Evolutionary conservation across 2,329 filamentous ascomycete genomes (phyloP).

Genomic region (Alternaria arbusti): DNA sequence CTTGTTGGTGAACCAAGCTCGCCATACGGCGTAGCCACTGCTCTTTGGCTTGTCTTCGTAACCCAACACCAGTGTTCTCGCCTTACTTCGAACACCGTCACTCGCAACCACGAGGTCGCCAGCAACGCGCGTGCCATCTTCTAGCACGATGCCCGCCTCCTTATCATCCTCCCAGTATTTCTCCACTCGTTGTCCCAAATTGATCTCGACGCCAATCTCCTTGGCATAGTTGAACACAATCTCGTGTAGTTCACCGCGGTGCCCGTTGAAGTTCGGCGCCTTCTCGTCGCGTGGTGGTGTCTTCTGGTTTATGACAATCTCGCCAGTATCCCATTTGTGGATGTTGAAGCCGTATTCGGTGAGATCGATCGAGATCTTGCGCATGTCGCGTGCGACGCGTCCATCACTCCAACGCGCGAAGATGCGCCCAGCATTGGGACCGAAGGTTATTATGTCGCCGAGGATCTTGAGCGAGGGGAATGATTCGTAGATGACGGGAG

Average conservation of each 20-base stretch:
- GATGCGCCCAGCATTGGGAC: conserved; percentile 66
- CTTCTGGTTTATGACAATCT: conserved; percentile 64
- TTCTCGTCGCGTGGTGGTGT: conserved; percentile 54
- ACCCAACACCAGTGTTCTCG: conserved; percentile 59
- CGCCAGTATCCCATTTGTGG: conserved; percentile 65
- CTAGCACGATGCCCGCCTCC: conserved; percentile 59
- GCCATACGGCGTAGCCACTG: conserved; percentile 61
- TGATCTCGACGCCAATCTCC: conserved; percentile 62
- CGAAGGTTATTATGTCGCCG: conserved; percentile 69
- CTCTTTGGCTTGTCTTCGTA: conserved; percentile 61
- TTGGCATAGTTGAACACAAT: conserved; percentile 65
- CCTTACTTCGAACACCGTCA: conserved; percentile 61
- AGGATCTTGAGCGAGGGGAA: conserved; percentile 64
- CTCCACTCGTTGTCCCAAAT: conserved; percentile 59
- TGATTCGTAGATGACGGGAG: conserved; percentile 64
- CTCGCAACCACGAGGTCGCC: conserved; percentile 61
- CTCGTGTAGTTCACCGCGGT: conserved; percentile 66
- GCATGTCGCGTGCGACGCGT: conserved; percentile 55
- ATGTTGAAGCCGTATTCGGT: conserved; percentile 64
- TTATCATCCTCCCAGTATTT: conserved; percentile 63
- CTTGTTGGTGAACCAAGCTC: conserved; percentile 53
- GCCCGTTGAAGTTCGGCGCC: conserved; percentile 65
- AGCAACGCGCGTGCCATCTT: conserved; percentile 54
- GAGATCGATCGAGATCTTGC: conserved; percentile 60
- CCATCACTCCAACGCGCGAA: conserved; percentile 65